A percentile compares a stretch with the other conserved stretches of the same genome.
phyloP scores from a whole-genome alignment of 805 yeast species.

The Komagataella populi region DNA sequence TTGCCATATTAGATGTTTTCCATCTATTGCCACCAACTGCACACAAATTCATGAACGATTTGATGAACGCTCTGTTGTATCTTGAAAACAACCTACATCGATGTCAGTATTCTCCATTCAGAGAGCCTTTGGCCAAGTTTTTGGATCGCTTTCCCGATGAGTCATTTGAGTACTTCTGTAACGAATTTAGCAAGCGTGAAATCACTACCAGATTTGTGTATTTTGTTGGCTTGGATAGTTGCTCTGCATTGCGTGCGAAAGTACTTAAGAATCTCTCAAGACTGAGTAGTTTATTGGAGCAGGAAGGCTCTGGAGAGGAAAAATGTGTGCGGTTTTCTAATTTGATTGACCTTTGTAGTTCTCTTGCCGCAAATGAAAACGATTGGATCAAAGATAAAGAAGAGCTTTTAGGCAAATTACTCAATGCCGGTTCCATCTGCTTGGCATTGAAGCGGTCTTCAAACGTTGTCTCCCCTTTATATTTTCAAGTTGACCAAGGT shows the following conservation, averaged over 20 bases:
- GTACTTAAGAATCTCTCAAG: constrained; percentile 38
- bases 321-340: constrained; percentile 61
- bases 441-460: constrained; percentile 24
- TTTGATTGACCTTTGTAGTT: constrained; percentile 47
- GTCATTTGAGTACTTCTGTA: constrained; percentile 54
- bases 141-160: constrained; percentile 72
- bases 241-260: constrained; percentile 39
- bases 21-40: constrained; percentile 90
- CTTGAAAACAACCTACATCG: constrained; percentile 78
- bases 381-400: constrained; percentile 49
- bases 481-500: constrained; percentile 62
- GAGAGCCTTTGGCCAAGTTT: constrained; percentile 81
- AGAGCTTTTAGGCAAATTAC: constrained; percentile 27
- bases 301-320: constrained; percentile 36
- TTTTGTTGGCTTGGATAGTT: constrained; percentile 41
- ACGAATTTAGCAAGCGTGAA: constrained; percentile 48
- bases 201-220: constrained; percentile 57
- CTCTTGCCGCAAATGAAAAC: constrained; percentile 28
- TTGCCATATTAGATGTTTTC: constrained; percentile 82
- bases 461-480: constrained; percentile 41
- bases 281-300: constrained; percentile 29
- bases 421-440: constrained; percentile 29
- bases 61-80: constrained; percentile 60
- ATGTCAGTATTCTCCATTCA: constrained; percentile 77
- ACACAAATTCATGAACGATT: constrained; percentile 78